Base-by-base conservation (phyloP, 768 basidiomycete species). In the Tulasnella calospora region DNA sequence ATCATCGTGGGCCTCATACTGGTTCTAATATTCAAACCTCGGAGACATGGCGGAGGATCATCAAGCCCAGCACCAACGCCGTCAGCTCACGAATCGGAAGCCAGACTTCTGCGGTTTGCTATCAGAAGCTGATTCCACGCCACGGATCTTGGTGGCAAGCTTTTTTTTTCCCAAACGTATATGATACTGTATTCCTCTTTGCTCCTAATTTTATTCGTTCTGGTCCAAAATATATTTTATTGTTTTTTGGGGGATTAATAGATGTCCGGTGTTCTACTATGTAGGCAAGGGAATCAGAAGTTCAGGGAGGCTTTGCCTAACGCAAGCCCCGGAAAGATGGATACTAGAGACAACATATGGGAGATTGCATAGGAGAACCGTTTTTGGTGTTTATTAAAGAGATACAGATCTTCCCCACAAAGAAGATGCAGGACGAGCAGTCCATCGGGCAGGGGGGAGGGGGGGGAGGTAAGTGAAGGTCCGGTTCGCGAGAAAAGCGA, bases 11-110 rank as follows among this genome's bases (percentile, higher is more conserved):
- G 92, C 19, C 89, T 96, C 78, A 88, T 97, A 82, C 82, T 98
- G 80, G 89, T 96, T 72, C 88, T 99, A 82, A 92, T 98, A 78
- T 94, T 97, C 87, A 98, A 98, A 86, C 95, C 96, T 67, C 91
- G 90, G 27, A 69, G 80, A 79, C 69, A 51, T 67, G 61, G 61
- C 61, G 61, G 61, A 19, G 13, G 61, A 35, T 35, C 61, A 17
- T 35, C 61, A 23, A 67, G 17, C 21, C 61, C 61, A 33, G 6
- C 61, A 35, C 61, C 61, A 67, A 17, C 61, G 27, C 61, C 61
- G 27, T 35, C 61, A 35, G 33, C 61, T 67, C 61, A 19, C 33
- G 61, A 67, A 67, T 27, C 33, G 61, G 61, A 67, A 67, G 61
- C 23, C 27, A 27, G 27, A 10, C 61, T 67, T 35, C 61, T 67